These are phyloP conservation scores for Botrytis galanthina DNA, from an alignment of 2,329 filamentous ascomycete genomes.

Conservation along the genomic window DNA sequence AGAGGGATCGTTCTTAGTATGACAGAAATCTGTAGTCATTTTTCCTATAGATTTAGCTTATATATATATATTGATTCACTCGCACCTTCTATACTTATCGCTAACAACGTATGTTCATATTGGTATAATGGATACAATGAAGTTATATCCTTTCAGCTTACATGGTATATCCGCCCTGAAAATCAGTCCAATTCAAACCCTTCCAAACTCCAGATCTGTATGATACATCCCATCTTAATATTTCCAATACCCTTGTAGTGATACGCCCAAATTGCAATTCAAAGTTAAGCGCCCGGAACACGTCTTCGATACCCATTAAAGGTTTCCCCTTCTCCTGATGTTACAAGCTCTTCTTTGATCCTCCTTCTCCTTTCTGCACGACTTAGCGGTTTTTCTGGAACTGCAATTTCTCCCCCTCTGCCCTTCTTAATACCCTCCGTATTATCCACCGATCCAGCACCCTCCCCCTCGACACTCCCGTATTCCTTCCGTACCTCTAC, in stretches of 20 bases:
- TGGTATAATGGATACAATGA: too few relatives aligned
- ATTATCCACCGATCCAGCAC: conserved; percentile 50
- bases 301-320: conserved; percentile 52
- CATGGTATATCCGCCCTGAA: not conserved
- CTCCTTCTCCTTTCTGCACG: conserved; percentile 47
- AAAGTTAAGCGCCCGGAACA: conserved; percentile 33
- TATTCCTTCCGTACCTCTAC: not conserved
- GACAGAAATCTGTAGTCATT: too few relatives aligned
- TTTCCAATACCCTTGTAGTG: not conserved
- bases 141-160: not conserved
- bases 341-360: conserved; percentile 56
- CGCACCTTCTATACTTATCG: too few relatives aligned
- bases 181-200: not conserved
- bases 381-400: conserved; percentile 27
- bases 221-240: not conserved
- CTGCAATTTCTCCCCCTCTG: conserved; percentile 34
- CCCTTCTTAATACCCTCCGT: conserved; percentile 45
- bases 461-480: not conserved
- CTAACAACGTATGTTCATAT: too few relatives aligned
- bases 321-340: conserved; percentile 42
- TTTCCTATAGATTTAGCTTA: too few relatives aligned
- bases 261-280: not conserved
- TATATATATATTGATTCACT: too few relatives aligned
- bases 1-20: too few relatives aligned
- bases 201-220: not conserved